These are phyloP conservation scores for Coemansia sp. DNA, from an alignment of 192 early-diverging fungal genomes.

Conservation along the genomic window DNA sequence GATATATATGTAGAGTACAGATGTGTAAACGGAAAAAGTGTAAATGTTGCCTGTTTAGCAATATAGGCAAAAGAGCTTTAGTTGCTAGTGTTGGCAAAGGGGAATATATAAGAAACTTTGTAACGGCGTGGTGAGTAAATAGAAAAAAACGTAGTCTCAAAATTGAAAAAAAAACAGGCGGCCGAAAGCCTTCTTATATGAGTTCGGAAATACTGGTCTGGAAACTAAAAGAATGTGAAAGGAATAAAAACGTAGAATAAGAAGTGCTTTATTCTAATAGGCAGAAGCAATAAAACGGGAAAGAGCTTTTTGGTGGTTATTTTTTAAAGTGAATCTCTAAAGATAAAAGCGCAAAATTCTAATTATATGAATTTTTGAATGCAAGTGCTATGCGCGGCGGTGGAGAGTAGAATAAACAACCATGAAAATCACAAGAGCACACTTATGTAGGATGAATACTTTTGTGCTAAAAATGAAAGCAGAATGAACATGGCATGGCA, in stretches of 20 bases:
- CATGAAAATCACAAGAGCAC: conserved; percentile 35
- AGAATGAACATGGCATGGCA: conserved; percentile 2
- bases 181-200: too few relatives aligned
- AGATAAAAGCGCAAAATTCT: too few relatives aligned
- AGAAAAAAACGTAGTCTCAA: too few relatives aligned
- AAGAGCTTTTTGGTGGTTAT: neutral
- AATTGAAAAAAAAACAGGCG: too few relatives aligned
- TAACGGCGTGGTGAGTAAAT: too few relatives aligned
- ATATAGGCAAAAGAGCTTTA: too few relatives aligned
- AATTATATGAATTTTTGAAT: conserved; percentile 50
- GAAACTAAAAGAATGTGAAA: neutral
- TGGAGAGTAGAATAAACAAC: conserved; percentile 29
- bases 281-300: neutral
- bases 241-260: neutral
- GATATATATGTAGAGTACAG: too few relatives aligned
- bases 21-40: too few relatives aligned
- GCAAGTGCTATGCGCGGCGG: conserved; percentile 30
- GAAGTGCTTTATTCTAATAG: neutral
- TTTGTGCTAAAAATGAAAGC: conserved; percentile 4
- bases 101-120: too few relatives aligned
- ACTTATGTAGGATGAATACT: conserved; percentile 10
- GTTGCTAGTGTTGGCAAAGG: too few relatives aligned
- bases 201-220: neutral
- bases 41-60: too few relatives aligned
- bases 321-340: conserved; percentile 32